A percentile compares a stretch with the other conserved stretches of the same genome.
These are phyloP conservation scores for Suhomyces guaymorum DNA, from an alignment of 1,139 yeast genomes.

Conservation along the genomic window DNA sequence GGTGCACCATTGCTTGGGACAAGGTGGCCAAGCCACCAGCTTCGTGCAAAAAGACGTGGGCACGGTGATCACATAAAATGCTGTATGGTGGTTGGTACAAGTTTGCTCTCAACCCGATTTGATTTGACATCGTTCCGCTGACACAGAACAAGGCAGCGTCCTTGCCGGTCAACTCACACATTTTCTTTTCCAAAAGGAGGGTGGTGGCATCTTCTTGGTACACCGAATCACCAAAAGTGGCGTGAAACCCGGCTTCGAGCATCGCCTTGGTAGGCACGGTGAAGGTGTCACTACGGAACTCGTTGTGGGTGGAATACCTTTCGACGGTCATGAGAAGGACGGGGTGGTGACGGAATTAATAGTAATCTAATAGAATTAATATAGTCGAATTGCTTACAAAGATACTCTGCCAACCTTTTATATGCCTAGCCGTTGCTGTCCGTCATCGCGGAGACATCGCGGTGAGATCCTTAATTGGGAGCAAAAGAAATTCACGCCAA, in stretches of 20 bases:
- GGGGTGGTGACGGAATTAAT: not conserved
- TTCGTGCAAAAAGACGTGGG: constrained; percentile 43
- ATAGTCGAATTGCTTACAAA: too few species aligned
- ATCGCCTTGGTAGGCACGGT: constrained; percentile 84
- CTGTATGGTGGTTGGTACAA: constrained; percentile 49
- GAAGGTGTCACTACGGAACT: constrained; percentile 86
- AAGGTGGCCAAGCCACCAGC: constrained; percentile 50
- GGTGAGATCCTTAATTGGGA: not conserved
- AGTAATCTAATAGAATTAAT: too few species aligned
- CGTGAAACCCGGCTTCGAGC: constrained; percentile 49
- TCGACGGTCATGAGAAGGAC: constrained; percentile 23
- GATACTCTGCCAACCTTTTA: not conserved
- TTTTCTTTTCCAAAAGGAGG: constrained; percentile 33
- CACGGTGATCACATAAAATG: constrained; percentile 41
- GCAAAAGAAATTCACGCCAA: constrained; percentile 6
- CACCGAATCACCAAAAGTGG: constrained; percentile 42
- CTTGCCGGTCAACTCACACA: constrained; percentile 41
- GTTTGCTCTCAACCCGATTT: constrained; percentile 42
- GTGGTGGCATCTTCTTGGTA: constrained; percentile 46
- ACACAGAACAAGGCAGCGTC: constrained; percentile 46
- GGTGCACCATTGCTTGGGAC: constrained; percentile 48
- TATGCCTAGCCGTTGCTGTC: not conserved
- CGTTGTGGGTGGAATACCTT: constrained; percentile 45
- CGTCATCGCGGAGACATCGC: constrained; percentile 1
- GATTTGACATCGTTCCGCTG: constrained; percentile 50